Evolutionary conservation across 352 stramenopile species (phyloP), one percentile per base, ranked within the genome.

Genomic region (Pythium brassicae): DNA sequence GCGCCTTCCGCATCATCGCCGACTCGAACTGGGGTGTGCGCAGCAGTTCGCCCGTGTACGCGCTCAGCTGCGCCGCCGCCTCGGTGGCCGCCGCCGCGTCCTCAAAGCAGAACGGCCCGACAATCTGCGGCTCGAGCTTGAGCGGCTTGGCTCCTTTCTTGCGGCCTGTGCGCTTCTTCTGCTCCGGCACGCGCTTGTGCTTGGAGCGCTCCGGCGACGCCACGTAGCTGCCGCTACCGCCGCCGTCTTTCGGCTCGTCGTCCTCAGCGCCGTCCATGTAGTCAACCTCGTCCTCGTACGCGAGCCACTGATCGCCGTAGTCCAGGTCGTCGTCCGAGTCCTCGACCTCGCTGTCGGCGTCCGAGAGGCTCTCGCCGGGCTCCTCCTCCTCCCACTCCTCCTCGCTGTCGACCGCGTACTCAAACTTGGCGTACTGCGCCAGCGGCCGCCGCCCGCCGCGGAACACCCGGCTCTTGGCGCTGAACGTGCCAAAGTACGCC

Each of bases 361-460:
- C 78, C 8, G 83, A 94, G 14, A 95, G 57, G 61, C 78, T 91
- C 67, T 95, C 86, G 17, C 86, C 86, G 17, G 84, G 79, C 40
- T 95, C 86, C 50, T 95, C 86, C 57, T 95, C 86, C 57, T 95
- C 86, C 86, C 86, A 95, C 54, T 95, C 86, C 52, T 94, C 84
- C 40, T 95, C 86, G 50, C 83, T 95, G 27, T 95, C 83, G 3
- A 95, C 71, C 0, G 68, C 55, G 49, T 95, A 95, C 43, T 95
- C 85, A 19, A 93, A 78, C 45, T 83, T 76, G 1, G 57, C 20
- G 59, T 70, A 81, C n/a, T 76, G 71, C 4, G 81, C 75, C 23
- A 92, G 63, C 22, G 85, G 85, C 11, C 83, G 73, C 19, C 85
- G 75, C 0, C 85, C 83, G 9, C 76, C 71, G n/a, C 66, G 77